phyloP scores from a whole-genome alignment of 345 rosid genomes.

The Eucalyptus erythrocorys region DNA sequence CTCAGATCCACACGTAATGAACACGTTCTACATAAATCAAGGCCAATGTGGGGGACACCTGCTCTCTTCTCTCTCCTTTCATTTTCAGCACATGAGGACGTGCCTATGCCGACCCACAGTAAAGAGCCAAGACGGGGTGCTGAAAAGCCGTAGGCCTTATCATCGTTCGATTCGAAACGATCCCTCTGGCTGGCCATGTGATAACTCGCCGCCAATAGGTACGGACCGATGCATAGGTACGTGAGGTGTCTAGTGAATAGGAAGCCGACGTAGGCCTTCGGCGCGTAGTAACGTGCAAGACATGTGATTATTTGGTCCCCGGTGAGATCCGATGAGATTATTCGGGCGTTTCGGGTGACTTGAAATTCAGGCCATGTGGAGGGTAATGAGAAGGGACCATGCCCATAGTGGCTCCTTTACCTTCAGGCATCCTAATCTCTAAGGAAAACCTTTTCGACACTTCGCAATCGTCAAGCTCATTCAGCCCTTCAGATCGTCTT shows the following conservation, averaged over 20 bases:
- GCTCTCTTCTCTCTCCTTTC: not conserved
- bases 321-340: not conserved
- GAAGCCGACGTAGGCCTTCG: not conserved
- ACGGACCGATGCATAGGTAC: not conserved
- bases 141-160: not conserved
- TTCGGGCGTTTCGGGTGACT: fast-evolving
- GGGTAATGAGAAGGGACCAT: not conserved
- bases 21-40: not conserved
- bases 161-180: fast-evolving
- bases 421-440: too few relatives aligned
- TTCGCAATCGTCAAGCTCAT: too few relatives aligned
- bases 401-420: not conserved
- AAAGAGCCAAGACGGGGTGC: not conserved
- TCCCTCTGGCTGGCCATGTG: not conserved
- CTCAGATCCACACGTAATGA: not conserved
- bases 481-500: not conserved
- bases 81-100: not conserved
- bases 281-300: not conserved
- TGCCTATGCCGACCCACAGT: not conserved
- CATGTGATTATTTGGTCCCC: not conserved
- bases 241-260: not conserved
- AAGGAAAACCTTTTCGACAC: too few relatives aligned
- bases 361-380: fast-evolving
- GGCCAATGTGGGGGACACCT: not conserved
- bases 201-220: not conserved